Conservation (phyloP, 495 filamentous ascomycete genomes). For the Pyrenula aspistea region DNA sequence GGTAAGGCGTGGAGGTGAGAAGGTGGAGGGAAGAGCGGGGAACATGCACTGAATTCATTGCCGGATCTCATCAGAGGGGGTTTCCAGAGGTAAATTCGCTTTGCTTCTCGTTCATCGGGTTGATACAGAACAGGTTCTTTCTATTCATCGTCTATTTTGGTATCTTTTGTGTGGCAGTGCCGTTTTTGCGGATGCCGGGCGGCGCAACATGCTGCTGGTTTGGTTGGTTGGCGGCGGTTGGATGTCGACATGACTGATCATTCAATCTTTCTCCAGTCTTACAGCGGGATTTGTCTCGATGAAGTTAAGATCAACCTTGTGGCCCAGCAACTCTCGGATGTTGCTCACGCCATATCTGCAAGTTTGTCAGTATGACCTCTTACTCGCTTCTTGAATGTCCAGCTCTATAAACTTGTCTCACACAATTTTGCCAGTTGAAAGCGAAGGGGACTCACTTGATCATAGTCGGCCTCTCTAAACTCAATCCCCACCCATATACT, state of each 20-base stretch:
- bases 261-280: constrained; percentile 62
- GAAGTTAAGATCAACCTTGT: constrained; percentile 74
- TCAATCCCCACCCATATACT: constrained; percentile 86
- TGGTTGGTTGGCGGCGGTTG: too few species aligned
- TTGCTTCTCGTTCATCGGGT: too few species aligned
- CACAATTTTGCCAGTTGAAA: too few species aligned
- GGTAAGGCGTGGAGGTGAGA: too few species aligned
- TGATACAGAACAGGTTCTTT: too few species aligned
- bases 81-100: too few species aligned
- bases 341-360: constrained; percentile 62
- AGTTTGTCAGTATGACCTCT: not conserved
- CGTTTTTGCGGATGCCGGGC: too few species aligned
- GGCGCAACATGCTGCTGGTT: too few species aligned
- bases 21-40: not conserved
- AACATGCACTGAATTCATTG: too few species aligned
- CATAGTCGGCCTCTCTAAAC: constrained; percentile 92
- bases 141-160: too few species aligned
- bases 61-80: too few species aligned
- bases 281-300: constrained; percentile 76
- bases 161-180: too few species aligned
- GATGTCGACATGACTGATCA: not conserved
- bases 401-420: constrained; percentile 81
- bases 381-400: constrained; percentile 89
- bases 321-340: constrained; percentile 74
- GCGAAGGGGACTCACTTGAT: constrained; percentile 65